Evolutionary conservation across 2,329 filamentous ascomycete genomes (phyloP).

Genomic region (Paraconiothyrium brasiliense): DNA sequence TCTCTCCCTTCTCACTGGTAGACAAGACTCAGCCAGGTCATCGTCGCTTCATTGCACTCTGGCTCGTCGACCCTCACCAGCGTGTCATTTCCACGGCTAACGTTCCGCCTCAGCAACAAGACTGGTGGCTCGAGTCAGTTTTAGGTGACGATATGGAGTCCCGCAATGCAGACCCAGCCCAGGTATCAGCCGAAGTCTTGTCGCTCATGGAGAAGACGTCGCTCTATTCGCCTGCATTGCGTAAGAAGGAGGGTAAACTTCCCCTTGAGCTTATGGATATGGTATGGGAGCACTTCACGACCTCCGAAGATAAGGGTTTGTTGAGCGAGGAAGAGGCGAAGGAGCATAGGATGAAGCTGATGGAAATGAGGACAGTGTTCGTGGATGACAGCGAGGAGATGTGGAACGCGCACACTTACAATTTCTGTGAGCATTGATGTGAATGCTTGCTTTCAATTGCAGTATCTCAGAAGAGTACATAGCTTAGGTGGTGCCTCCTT

Average conservation of each 20-base stretch:
- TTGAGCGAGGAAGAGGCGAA: slow-evolving; percentile 17
- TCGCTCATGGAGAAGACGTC: not conserved
- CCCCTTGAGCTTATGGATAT: slow-evolving; percentile 20
- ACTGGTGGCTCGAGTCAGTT: slow-evolving; percentile 48
- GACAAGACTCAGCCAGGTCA: slow-evolving; percentile 63
- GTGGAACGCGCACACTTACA: slow-evolving; percentile 4
- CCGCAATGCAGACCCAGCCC: not conserved
- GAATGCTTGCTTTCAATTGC: not conserved
- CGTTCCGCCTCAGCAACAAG: slow-evolving; percentile 59
- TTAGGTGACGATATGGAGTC: not conserved
- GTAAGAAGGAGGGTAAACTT: slow-evolving; percentile 5
- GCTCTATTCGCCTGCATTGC: slow-evolving; percentile 25
- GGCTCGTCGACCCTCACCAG: slow-evolving; percentile 64
- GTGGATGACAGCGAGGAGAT: not conserved
- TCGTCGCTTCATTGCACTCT: slow-evolving; percentile 65
- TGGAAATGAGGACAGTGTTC: slow-evolving; percentile 13
- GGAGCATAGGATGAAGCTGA: slow-evolving; percentile 17
- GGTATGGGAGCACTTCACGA: slow-evolving; percentile 6
- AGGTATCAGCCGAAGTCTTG: slow-evolving; percentile 3
- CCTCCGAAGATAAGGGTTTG: not conserved
- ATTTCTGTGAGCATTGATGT: slow-evolving; percentile 8
- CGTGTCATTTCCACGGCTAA: slow-evolving; percentile 62
- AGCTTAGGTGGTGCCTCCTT: too few species aligned
- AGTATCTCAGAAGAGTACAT: too few species aligned
- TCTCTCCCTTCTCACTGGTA: slow-evolving; percentile 55